These are phyloP conservation scores for Glebionis coronaria DNA, from an alignment of 129 eudicot genomes.

Conservation along the genomic window DNA sequence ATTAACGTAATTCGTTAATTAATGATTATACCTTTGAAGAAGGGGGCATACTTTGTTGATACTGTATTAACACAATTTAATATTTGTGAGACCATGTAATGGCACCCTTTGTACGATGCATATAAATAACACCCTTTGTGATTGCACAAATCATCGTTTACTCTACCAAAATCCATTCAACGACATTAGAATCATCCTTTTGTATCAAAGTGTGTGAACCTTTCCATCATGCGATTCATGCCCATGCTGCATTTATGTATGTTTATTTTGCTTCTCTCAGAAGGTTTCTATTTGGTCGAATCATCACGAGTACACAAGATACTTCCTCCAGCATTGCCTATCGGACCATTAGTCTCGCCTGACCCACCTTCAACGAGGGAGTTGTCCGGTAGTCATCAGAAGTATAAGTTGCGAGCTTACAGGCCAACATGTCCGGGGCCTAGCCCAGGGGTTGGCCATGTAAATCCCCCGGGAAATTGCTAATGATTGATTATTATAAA, in stretches of 20 bases:
- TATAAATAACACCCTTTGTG: slow-evolving; percentile 17
- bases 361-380: slow-evolving; percentile 9
- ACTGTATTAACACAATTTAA: not conserved
- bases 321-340: slow-evolving; percentile 22
- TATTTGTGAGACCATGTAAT: slow-evolving; percentile 6
- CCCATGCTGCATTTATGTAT: slow-evolving; percentile 16
- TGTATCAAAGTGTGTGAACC: not conserved
- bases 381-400: slow-evolving; percentile 19
- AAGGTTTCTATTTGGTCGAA: not conserved
- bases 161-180: slow-evolving; percentile 4
- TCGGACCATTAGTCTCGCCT: not conserved
- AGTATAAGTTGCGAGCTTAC: slow-evolving; percentile 21
- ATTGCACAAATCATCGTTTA: slow-evolving; percentile 8
- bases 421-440: slow-evolving; percentile 50
- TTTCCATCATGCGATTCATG: too few species aligned
- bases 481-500: slow-evolving; percentile 10
- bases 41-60: too few species aligned
- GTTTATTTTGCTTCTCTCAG: slow-evolving; percentile 15
- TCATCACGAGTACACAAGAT: slow-evolving; percentile 14
- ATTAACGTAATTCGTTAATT: too few species aligned
- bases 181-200: slow-evolving; percentile 12
- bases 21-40: too few species aligned
- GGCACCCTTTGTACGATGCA: slow-evolving; percentile 15
- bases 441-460: slow-evolving; percentile 49
- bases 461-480: slow-evolving; percentile 27